Base-by-base conservation (phyloP, 1,139 yeast genomes). In the Citeromyces hawaiiensis region DNA sequence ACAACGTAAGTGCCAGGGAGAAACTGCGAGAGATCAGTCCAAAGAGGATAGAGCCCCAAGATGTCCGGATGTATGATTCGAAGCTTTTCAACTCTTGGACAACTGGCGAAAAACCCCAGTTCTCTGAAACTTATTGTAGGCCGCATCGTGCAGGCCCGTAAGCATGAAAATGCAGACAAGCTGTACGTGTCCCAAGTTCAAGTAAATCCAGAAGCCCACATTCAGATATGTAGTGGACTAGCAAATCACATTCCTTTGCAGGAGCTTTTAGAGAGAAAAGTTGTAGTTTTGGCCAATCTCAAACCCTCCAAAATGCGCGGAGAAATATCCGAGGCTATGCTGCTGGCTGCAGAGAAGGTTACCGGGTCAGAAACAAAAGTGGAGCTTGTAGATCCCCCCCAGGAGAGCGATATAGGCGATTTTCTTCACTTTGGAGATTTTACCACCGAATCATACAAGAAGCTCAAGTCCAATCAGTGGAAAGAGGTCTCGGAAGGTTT, bases 231-330 rank as follows among this genome's bases (percentile, higher is more conserved):
- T 46, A 72, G 78, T 33, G 83, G 82, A 21, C 59, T 78, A 30
- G 81, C 73, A 37, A 68, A 68, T 38, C 63, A 63, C 45, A 53
- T 76, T 23, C 65, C 76, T 3, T 52, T 60, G 36, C 72, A 66
- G 38, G 61, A 66, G 11, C 56, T 78, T 62, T 63, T 66, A 41
- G 60, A 66, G 45, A 59, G 70, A 41, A 60, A 56, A 43, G 78
- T 77, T 9, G 70, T 77, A 2, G 55, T 73, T 13, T 63, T 78
- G 40, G 73, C 74, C 36, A 78, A 78, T 57, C 61, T 78, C 52
- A 78, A 78, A 55, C 78, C 81, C 6, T 72, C 75, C 3, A 72
- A 77, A 47, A 73, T 78, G 78, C 64, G 86, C 55, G 82, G 82
- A 3, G 63, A 68, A 14, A 53, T 48, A 39, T 72, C 80, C 0